Evolutionary conservation across 2,329 filamentous ascomycete species (phyloP).

Genomic region (Scytalidium sp.): DNA sequence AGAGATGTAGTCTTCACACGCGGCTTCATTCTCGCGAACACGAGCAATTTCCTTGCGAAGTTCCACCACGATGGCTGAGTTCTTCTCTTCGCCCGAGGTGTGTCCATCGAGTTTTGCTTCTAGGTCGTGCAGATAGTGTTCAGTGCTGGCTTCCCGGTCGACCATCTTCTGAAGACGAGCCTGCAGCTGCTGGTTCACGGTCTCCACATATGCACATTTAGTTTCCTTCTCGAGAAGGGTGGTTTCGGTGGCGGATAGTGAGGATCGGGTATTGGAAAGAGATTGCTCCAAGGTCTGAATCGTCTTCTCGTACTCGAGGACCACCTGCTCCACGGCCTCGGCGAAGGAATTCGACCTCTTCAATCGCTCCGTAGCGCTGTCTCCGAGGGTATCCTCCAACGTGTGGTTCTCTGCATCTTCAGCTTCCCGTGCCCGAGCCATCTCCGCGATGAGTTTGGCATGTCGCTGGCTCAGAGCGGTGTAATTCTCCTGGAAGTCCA

Average conservation of each 20-base stretch:
- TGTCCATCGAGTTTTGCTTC: slow-evolving; percentile 89
- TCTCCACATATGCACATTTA: slow-evolving; percentile 89
- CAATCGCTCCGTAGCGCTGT: slow-evolving; percentile 79
- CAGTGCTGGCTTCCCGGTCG: slow-evolving; percentile 87
- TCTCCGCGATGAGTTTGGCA: slow-evolving; percentile 90
- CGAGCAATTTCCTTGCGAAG: slow-evolving; percentile 88
- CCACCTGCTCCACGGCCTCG: slow-evolving; percentile 91
- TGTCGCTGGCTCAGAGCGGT: slow-evolving; percentile 86
- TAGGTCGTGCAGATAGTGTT: slow-evolving; percentile 88
- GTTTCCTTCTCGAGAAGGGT: slow-evolving; percentile 88
- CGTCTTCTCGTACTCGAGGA: slow-evolving; percentile 97
- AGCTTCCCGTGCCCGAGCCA: slow-evolving; percentile 79
- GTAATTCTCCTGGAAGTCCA: slow-evolving; percentile 95
- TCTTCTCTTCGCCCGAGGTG: slow-evolving; percentile 89
- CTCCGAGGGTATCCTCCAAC: slow-evolving; percentile 62
- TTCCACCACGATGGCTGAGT: slow-evolving; percentile 78
- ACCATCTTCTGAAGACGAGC: slow-evolving; percentile 86
- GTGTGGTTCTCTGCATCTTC: slow-evolving; percentile 58
- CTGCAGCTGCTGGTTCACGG: slow-evolving; percentile 86
- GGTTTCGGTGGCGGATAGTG: slow-evolving; percentile 81
- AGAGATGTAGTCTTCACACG: slow-evolving; percentile 94
- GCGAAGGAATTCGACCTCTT: slow-evolving; percentile 96
- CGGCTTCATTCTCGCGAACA: slow-evolving; percentile 83
- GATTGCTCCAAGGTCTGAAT: slow-evolving; percentile 92
- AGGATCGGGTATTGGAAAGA: slow-evolving; percentile 80